phyloP scores from a whole-genome alignment of 1,284 basidiomycete species.

The Moesziomyces aphidis region DNA sequence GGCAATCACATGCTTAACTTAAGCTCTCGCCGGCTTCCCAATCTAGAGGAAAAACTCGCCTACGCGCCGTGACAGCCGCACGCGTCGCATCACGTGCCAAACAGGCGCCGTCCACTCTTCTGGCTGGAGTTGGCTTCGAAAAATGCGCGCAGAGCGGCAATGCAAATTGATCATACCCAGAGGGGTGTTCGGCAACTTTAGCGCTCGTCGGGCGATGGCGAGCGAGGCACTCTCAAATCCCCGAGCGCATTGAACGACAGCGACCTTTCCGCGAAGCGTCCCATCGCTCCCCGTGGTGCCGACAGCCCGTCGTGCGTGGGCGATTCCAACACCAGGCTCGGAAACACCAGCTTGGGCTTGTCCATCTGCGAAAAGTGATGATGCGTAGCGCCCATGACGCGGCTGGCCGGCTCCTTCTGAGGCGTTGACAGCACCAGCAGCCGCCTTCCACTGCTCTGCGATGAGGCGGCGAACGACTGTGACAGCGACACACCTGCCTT shows the following conservation, averaged over 20 bases:
- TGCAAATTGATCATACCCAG: too few relatives aligned
- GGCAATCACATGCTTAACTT: too few relatives aligned
- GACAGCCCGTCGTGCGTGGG: constrained; percentile 13
- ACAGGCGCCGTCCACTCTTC: too few relatives aligned
- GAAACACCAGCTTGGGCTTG: constrained; percentile 24
- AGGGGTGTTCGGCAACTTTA: not conserved
- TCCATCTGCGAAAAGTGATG: constrained; percentile 11
- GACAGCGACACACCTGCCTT: not conserved
- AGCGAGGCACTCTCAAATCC: constrained; percentile 17
- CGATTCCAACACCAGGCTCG: constrained; percentile 38
- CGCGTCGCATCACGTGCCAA: constrained; percentile 39
- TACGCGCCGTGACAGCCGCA: not conserved
- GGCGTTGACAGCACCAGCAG: constrained; percentile 41
- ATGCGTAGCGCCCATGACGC: constrained; percentile 2
- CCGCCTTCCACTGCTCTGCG: constrained; percentile 9
- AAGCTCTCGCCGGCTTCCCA: too few relatives aligned
- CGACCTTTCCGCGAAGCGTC: constrained; percentile 15
- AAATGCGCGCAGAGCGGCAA: too few relatives aligned
- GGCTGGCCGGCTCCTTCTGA: constrained; percentile 20
- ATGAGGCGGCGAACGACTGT: constrained; percentile 16
- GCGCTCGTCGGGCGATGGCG: constrained; percentile 33
- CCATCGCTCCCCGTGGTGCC: constrained; percentile 1
- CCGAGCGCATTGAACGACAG: constrained; percentile 22
- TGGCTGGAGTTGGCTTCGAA: too few relatives aligned
- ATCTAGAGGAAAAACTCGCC: too few relatives aligned